Percentiles rank a stretch among this genome's conserved stretches.
Evolutionary conservation across 2,329 filamentous ascomycete species (phyloP).

Genomic region (Ramichloridium luteum): DNA sequence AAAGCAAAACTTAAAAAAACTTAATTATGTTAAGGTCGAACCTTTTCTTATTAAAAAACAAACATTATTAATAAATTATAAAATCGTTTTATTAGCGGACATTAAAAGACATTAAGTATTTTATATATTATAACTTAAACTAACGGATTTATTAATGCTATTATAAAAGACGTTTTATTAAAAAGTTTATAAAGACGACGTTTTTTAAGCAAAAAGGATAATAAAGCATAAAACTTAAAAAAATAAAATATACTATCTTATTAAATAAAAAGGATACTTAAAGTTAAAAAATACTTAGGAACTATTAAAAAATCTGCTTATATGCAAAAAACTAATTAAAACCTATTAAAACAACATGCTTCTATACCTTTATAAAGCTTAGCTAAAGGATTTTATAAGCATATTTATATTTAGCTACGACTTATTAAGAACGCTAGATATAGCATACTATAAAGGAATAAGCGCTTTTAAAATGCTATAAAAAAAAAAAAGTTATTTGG

Average conservation of each 20-base stretch:
- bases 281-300: neutral
- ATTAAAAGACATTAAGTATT: constrained; percentile 1
- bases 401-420: neutral
- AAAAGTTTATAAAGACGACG: neutral
- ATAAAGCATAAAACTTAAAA: neutral
- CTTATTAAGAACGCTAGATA: neutral
- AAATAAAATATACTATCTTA: no score
- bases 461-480: neutral
- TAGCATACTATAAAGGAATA: neutral
- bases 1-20: neutral
- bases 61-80: neutral
- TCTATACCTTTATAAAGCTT: no score
- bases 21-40: constrained; percentile 1
- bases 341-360: no score
- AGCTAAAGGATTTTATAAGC: neutral
- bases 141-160: neutral
- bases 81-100: neutral
- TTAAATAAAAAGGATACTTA: constrained; percentile 1
- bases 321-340: neutral
- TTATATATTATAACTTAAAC: constrained; percentile 1
- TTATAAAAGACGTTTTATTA: constrained; percentile 1
- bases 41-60: neutral
- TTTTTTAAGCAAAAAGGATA: neutral
- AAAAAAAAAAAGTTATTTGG: no score
- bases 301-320: neutral